Percentiles rank a stretch among this genome's conserved stretches.
Conservation (phyloP, 441 rosid genomes). For the Populus trichocarpa region DNA sequence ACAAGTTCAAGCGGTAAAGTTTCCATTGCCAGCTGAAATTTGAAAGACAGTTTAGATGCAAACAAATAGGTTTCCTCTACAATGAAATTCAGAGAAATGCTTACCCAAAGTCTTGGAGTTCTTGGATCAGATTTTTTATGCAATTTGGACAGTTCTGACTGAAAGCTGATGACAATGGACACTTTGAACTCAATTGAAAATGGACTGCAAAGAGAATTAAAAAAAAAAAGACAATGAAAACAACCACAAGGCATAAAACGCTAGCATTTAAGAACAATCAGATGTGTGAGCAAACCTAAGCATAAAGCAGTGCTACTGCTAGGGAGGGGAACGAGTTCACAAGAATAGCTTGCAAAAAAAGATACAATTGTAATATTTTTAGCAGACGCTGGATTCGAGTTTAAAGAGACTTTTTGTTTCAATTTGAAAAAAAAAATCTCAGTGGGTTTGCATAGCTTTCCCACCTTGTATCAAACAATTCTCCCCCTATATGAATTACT, state of each 20-base stretch:
- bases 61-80: slow-evolving; percentile 1
- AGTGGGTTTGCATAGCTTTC: neutral
- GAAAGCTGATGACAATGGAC: slow-evolving; percentile 61
- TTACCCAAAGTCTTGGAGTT: slow-evolving; percentile 90
- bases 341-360: no score
- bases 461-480: neutral
- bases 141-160: slow-evolving; percentile 59
- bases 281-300: neutral
- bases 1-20: slow-evolving; percentile 79
- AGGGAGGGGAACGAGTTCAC: no score
- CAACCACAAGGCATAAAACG: neutral
- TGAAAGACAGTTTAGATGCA: slow-evolving; percentile 16
- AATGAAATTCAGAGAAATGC: slow-evolving; percentile 12
- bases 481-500: neutral
- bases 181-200: slow-evolving; percentile 88
- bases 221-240: neutral
- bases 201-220: slow-evolving; percentile 44
- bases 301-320: no score
- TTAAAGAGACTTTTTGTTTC: no score
- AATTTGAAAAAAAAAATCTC: neutral
- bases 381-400: no score
- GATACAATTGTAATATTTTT: no score
- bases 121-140: slow-evolving; percentile 74
- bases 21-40: slow-evolving; percentile 72
- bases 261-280: neutral